phyloP scores from a whole-genome alignment of 352 stramenopile genomes.

The Pythium myriotylum region DNA sequence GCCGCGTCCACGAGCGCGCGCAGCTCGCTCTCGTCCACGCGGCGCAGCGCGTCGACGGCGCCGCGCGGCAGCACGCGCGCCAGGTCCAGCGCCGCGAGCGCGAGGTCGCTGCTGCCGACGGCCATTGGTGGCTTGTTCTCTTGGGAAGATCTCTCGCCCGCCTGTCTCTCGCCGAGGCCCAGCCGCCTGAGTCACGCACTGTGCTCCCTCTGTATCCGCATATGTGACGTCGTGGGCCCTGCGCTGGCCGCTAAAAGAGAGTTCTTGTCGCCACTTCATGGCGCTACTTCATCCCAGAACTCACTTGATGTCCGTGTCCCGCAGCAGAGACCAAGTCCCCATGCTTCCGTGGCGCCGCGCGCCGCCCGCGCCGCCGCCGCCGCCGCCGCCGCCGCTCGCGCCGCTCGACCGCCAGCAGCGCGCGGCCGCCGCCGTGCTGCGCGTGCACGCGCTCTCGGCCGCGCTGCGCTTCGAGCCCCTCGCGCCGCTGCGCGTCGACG shows the following conservation, averaged over 20 bases:
- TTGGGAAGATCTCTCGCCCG: slow-evolving; percentile 3
- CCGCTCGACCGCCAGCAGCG: slow-evolving; percentile 20
- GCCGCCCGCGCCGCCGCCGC: neutral
- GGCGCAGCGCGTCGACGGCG: slow-evolving; percentile 8
- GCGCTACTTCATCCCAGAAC: slow-evolving; percentile 11
- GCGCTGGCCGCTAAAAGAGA: slow-evolving; percentile 10
- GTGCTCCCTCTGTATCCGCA: neutral
- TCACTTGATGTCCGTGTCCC: neutral
- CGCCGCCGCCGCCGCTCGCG: neutral
- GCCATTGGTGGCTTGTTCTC: slow-evolving; percentile 17
- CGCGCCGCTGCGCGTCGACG: slow-evolving; percentile 30
- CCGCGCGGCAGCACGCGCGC: slow-evolving; percentile 12
- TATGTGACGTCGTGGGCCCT: slow-evolving; percentile 1
- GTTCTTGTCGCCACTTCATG: slow-evolving; percentile 23
- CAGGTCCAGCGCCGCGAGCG: neutral
- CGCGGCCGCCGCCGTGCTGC: slow-evolving; percentile 19
- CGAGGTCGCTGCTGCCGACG: slow-evolving; percentile 18
- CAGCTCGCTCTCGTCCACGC: neutral
- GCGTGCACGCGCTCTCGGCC: slow-evolving; percentile 24
- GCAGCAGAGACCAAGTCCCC: neutral
- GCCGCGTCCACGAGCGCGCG: slow-evolving; percentile 13
- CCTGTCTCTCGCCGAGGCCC: neutral
- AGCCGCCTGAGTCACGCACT: slow-evolving; percentile 5
- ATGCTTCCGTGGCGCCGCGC: slow-evolving; percentile 16
- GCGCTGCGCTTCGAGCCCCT: slow-evolving; percentile 24